A percentile compares a stretch with the other conserved stretches of the same genome.
Evolutionary conservation across 2,329 filamentous ascomycete species (phyloP).

Genomic region (Stachybotrys echinatus): DNA sequence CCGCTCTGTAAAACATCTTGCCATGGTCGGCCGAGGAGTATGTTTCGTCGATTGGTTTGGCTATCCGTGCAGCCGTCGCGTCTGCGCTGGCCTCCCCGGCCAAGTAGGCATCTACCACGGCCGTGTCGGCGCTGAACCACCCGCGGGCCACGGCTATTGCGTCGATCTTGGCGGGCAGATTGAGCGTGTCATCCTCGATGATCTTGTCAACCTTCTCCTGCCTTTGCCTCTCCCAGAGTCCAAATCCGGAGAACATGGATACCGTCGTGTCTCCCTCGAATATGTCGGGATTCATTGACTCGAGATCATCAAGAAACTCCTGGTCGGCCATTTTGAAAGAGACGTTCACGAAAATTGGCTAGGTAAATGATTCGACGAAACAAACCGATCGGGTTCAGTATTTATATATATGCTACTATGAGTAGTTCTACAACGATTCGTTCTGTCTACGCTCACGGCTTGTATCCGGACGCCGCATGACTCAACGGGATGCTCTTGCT

Average conservation of each 20-base stretch:
- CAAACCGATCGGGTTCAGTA: too few species aligned
- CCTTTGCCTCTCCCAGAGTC: background rate
- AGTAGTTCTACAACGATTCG: too few species aligned
- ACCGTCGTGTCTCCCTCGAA: background rate
- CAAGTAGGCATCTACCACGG: constrained; percentile 1
- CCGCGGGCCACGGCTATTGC: background rate
- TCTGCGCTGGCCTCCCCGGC: background rate
- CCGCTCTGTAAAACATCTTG: background rate
- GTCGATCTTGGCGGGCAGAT: constrained; percentile 2
- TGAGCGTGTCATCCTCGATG: background rate
- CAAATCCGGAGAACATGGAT: background rate
- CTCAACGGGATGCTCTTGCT: too few species aligned
- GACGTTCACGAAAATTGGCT: too few species aligned
- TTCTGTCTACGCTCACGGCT: too few species aligned
- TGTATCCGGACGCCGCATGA: too few species aligned
- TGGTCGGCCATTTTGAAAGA: background rate
- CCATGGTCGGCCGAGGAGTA: constrained; percentile 2
- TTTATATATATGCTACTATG: too few species aligned
- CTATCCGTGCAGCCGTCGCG: background rate
- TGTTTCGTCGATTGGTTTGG: constrained; percentile 2
- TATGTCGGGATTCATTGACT: background rate
- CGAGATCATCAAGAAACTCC: background rate
- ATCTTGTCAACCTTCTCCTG: background rate
- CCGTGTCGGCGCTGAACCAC: constrained; percentile 1
- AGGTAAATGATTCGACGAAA: too few species aligned